phyloP scores from a whole-genome alignment of 208 protist species.

The Leishmania aethiopica region DNA sequence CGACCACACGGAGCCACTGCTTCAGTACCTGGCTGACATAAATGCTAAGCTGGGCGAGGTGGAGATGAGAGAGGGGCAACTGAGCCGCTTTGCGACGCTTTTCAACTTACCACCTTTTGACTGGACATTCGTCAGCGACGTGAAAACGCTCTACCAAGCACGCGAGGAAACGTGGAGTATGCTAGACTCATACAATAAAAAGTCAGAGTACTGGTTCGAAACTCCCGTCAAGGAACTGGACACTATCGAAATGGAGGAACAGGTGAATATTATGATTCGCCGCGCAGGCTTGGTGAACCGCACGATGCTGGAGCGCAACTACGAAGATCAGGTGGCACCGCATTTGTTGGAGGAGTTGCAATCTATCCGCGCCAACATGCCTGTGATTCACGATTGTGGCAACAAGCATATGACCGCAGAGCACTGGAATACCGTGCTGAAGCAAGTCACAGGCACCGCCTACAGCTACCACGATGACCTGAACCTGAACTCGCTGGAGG shows the following conservation, averaged over 20 bases:
- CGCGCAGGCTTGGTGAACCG: constrained; percentile 69
- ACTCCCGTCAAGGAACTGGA: constrained; percentile 83
- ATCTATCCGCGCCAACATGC: constrained; percentile 75
- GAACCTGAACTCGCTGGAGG: constrained; percentile 80
- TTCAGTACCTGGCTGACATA: constrained; percentile 87
- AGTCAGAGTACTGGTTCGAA: constrained; percentile 85
- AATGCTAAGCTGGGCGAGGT: constrained; percentile 77
- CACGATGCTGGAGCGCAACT: constrained; percentile 77
- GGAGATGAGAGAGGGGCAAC: constrained; percentile 63
- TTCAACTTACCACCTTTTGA: constrained; percentile 82
- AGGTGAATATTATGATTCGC: constrained; percentile 81
- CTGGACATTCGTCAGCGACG: constrained; percentile 76
- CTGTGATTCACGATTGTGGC: constrained; percentile 92
- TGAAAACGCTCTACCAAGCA: constrained; percentile 63
- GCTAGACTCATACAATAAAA: constrained; percentile 83
- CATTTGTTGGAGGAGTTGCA: constrained; percentile 85
- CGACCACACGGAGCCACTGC: constrained; percentile 82
- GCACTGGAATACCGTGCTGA: constrained; percentile 94
- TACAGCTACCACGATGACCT: constrained; percentile 88
- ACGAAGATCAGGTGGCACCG: constrained; percentile 84
- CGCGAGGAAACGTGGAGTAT: constrained; percentile 85
- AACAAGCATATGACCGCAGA: constrained; percentile 91
- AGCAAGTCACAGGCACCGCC: constrained; percentile 80
- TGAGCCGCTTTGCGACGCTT: constrained; percentile 84
- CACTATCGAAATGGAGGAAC: constrained; percentile 81